Evolutionary conservation across 2,329 filamentous ascomycete species (phyloP).

Genomic region (Penicillium sp.): DNA sequence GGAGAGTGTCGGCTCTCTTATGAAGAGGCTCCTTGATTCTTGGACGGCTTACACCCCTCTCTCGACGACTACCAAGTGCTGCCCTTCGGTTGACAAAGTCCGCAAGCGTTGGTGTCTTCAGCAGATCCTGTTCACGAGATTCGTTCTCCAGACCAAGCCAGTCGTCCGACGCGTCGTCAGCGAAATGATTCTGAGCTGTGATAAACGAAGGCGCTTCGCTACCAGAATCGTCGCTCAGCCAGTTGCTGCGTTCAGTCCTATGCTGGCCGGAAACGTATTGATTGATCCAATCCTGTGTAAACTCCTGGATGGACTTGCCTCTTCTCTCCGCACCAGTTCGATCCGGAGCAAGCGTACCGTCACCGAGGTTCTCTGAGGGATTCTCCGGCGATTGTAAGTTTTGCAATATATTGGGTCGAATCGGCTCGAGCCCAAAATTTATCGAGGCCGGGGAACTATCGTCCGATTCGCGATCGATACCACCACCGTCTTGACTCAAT

Average conservation of each 20-base stretch:
- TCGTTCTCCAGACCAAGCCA: slow-evolving; percentile 50
- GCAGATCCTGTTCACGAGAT: slow-evolving; percentile 41
- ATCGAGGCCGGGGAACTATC: slow-evolving; percentile 42
- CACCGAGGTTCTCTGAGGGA: slow-evolving; percentile 29
- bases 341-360: slow-evolving; percentile 31
- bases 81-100: slow-evolving; percentile 39
- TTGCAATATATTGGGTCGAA: slow-evolving; percentile 34
- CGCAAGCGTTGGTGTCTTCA: slow-evolving; percentile 46
- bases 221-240: slow-evolving; percentile 79
- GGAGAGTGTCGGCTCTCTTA: slow-evolving; percentile 48
- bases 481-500: slow-evolving; percentile 51
- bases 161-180: slow-evolving; percentile 49
- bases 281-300: slow-evolving; percentile 86
- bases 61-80: slow-evolving; percentile 19
- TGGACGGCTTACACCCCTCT: slow-evolving; percentile 27
- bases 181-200: slow-evolving; percentile 47
- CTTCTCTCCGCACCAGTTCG: slow-evolving; percentile 31
- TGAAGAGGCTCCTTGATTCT: slow-evolving; percentile 41
- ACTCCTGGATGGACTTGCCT: slow-evolving; percentile 54
- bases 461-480: slow-evolving; percentile 43
- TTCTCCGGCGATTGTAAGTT: slow-evolving; percentile 32
- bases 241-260: slow-evolving; percentile 74
- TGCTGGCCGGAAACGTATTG: slow-evolving; percentile 76
- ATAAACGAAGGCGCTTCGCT: slow-evolving; percentile 73
- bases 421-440: slow-evolving; percentile 30